Conservation (phyloP, 495 filamentous ascomycete species). For the Xylaria cubensis region DNA sequence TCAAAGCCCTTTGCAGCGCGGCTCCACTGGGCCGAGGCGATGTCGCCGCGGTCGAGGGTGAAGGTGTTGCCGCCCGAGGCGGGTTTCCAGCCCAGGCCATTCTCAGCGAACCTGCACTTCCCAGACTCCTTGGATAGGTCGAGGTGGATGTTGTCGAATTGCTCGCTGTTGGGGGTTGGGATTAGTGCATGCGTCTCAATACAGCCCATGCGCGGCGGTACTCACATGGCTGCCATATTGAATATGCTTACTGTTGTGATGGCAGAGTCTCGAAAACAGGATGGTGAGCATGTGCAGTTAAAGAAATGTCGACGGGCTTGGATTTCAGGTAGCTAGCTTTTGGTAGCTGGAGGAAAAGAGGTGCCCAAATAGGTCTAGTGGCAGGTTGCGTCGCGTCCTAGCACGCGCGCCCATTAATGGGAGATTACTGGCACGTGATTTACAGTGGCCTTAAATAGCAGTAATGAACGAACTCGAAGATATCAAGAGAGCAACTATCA, state of each 20-base stretch:
- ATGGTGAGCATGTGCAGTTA: background rate
- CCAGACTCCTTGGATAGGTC: conserved; percentile 90
- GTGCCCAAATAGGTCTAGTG: conserved; percentile 14
- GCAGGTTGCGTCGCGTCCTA: conserved; percentile 12
- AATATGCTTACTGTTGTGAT: conserved; percentile 5
- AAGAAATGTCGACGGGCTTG: background rate
- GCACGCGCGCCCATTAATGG: conserved; percentile 4
- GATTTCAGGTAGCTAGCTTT: conserved; percentile 9
- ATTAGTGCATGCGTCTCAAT: background rate
- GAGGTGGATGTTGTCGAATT: conserved; percentile 94
- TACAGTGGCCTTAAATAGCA: too few relatives aligned
- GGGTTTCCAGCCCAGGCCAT: conserved; percentile 93
- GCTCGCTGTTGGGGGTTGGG: conserved; percentile 62
- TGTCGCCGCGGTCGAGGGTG: conserved; percentile 83
- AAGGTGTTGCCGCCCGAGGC: conserved; percentile 86
- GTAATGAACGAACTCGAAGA: too few relatives aligned
- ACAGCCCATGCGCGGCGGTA: background rate
- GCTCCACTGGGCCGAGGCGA: conserved; percentile 91
- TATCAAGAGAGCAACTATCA: too few relatives aligned
- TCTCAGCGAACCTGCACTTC: conserved; percentile 92
- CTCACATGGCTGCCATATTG: conserved; percentile 31
- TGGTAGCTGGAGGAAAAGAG: background rate
- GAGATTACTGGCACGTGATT: too few relatives aligned
- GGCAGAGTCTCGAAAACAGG: conserved; percentile 1
- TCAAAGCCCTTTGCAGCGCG: conserved; percentile 91